Conservation (phyloP, 1,284 basidiomycete species). For the Bjerkandera adusta region DNA sequence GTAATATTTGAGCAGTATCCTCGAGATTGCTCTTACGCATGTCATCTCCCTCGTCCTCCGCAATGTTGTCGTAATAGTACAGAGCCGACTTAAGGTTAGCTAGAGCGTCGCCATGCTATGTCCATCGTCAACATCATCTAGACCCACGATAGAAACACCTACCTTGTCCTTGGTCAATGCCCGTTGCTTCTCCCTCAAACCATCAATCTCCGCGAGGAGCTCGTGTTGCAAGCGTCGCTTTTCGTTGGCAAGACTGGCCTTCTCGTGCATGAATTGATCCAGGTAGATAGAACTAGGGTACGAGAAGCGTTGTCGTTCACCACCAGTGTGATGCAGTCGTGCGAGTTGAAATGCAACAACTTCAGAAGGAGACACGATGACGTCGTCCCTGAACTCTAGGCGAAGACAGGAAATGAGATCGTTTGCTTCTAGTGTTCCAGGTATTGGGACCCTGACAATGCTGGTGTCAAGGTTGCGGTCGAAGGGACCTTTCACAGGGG, state of each 20-base stretch:
- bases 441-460: conserved; percentile 40
- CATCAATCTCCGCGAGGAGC: conserved; percentile 45
- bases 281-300: conserved; percentile 67
- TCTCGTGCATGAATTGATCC: conserved; percentile 66
- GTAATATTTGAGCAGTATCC: conserved; percentile 45
- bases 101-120: conserved; percentile 58
- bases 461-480: conserved; percentile 34
- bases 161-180: conserved; percentile 56
- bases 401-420: conserved; percentile 61
- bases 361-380: conserved; percentile 60
- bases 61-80: conserved; percentile 69
- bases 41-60: conserved; percentile 43
- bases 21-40: conserved; percentile 45
- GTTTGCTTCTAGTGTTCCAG: conserved; percentile 36
- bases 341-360: conserved; percentile 58
- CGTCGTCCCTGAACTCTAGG: conserved; percentile 43
- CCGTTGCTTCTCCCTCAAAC: conserved; percentile 43
- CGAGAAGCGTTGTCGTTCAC: conserved; percentile 45
- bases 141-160: too few relatives aligned
- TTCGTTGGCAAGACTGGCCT: conserved; percentile 46
- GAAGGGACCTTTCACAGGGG: conserved; percentile 28
- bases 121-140: neutral
- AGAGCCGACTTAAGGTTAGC: conserved; percentile 57
- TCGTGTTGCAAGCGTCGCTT: conserved; percentile 45
- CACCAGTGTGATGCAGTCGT: conserved; percentile 25